Conservation (phyloP, 345 rosid genomes). For the Lumnitzera littorea region DNA sequence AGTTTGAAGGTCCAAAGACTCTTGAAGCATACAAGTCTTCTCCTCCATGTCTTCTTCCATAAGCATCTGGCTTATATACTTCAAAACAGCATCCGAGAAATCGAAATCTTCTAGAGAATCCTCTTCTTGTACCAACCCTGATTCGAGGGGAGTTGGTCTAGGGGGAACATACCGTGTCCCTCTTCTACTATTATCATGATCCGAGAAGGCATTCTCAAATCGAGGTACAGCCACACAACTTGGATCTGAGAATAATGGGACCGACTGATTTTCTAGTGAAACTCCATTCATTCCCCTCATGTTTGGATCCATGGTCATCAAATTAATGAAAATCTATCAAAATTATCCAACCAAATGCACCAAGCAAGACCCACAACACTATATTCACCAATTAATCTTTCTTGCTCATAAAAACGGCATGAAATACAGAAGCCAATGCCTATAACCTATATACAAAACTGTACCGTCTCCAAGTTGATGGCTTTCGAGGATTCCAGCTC, state of each 20-base stretch:
- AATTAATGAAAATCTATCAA: not conserved
- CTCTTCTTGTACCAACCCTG: conserved; percentile 27
- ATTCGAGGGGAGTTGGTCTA: conserved; percentile 4
- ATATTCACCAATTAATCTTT: not conserved
- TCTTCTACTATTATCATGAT: conserved; percentile 16
- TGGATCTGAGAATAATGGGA: conserved; percentile 31
- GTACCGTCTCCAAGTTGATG: too few relatives aligned
- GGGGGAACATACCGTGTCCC: conserved; percentile 27
- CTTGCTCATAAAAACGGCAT: too few relatives aligned
- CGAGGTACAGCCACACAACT: conserved; percentile 27
- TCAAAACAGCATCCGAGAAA: conserved; percentile 74
- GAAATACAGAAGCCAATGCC: too few relatives aligned
- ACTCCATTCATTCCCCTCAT: conserved; percentile 31
- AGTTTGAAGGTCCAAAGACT: conserved; percentile 76
- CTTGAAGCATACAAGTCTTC: conserved; percentile 70
- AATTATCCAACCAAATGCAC: not conserved
- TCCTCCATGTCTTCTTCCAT: conserved; percentile 91
- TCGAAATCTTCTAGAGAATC: conserved; percentile 58
- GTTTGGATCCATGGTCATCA: conserved; percentile 49
- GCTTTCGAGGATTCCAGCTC: too few relatives aligned
- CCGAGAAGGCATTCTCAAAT: conserved; percentile 16
- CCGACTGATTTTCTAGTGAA: conserved; percentile 31
- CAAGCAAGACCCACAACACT: conserved; percentile 1
- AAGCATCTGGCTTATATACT: conserved; percentile 76
- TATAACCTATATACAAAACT: too few relatives aligned